Percentiles rank a stretch among this genome's conserved stretches.
phyloP scores from a whole-genome alignment of 169 alveolate genomes.

The Cryptosporidium ryanae region DNA sequence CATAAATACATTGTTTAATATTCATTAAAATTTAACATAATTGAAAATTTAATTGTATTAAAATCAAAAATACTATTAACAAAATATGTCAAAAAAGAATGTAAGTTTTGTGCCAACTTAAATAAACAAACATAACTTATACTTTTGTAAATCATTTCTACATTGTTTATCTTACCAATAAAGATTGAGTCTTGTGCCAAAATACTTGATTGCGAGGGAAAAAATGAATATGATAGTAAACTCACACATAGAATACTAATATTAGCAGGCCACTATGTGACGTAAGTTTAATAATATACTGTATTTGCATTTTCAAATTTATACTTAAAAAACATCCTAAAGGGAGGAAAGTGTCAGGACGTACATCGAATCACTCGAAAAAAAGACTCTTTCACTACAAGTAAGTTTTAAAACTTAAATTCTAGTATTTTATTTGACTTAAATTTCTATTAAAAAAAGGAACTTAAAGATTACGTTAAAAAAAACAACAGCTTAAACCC shows the following conservation, averaged over 20 bases:
- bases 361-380: conserved; percentile 15
- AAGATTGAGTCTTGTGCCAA: conserved; percentile 42
- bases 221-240: conserved; percentile 24
- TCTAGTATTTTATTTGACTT: neutral
- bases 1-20: no score
- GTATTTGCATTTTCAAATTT: neutral
- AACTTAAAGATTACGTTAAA: conserved; percentile 9
- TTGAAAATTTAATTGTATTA: no score
- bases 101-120: conserved; percentile 2
- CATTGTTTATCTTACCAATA: no score
- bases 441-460: conserved; percentile 1
- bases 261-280: conserved; percentile 53
- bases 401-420: conserved; percentile 7
- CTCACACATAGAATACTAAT: conserved; percentile 29
- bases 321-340: neutral
- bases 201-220: conserved; percentile 29
- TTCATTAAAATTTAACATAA: no score
- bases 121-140: no score
- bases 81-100: conserved; percentile 13
- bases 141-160: no score
- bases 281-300: neutral
- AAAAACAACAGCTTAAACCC: neutral
- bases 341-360: conserved; percentile 17
- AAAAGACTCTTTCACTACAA: conserved; percentile 3
- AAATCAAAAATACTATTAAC: neutral